Conservation (phyloP, 306 rosid genomes). For the Echinosophora koreensis region DNA sequence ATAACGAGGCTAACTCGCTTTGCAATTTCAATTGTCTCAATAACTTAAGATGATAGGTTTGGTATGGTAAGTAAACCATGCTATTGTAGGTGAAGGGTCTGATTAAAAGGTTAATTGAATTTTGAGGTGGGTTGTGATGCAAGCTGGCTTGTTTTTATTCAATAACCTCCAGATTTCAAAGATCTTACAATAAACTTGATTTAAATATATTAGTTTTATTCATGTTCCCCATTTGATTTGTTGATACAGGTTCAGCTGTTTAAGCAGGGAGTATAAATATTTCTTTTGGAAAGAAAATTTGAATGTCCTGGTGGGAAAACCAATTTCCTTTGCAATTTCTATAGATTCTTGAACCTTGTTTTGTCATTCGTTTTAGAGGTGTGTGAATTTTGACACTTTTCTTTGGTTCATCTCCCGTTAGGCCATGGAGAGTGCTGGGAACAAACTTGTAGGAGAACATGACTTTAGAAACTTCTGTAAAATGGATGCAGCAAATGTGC, state of each 20-base stretch:
- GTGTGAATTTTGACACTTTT: conserved; percentile 9
- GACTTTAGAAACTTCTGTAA: conserved; percentile 96
- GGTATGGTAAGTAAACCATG: conserved; percentile 29
- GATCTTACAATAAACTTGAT: conserved; percentile 7
- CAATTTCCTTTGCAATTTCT: conserved; percentile 31
- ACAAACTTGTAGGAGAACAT: conserved; percentile 82
- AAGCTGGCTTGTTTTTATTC: conserved; percentile 11
- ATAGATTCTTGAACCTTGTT: conserved; percentile 27
- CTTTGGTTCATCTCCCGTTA: conserved; percentile 55
- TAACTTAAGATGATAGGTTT: neutral
- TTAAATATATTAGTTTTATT: conserved; percentile 25
- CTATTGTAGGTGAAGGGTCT: conserved; percentile 11
- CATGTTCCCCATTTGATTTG: conserved; percentile 46
- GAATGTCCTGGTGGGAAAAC: conserved; percentile 64
- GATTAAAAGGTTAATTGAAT: conserved; percentile 9
- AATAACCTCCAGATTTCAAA: conserved; percentile 26
- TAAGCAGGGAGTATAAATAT: conserved; percentile 87
- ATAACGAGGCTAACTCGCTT: neutral
- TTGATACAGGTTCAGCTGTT: conserved; percentile 86
- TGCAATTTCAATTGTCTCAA: conserved; percentile 1
- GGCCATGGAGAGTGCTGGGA: conserved; percentile 86
- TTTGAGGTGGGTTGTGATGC: conserved; percentile 29
- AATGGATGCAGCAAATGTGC: conserved; percentile 96
- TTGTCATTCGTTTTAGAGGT: conserved; percentile 37
- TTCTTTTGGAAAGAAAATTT: conserved; percentile 87